A percentile compares a stretch with the other conserved stretches of the same genome.
phyloP scores from a whole-genome alignment of 495 filamentous ascomycete genomes.

The Amphirosellinia nigrospora region DNA sequence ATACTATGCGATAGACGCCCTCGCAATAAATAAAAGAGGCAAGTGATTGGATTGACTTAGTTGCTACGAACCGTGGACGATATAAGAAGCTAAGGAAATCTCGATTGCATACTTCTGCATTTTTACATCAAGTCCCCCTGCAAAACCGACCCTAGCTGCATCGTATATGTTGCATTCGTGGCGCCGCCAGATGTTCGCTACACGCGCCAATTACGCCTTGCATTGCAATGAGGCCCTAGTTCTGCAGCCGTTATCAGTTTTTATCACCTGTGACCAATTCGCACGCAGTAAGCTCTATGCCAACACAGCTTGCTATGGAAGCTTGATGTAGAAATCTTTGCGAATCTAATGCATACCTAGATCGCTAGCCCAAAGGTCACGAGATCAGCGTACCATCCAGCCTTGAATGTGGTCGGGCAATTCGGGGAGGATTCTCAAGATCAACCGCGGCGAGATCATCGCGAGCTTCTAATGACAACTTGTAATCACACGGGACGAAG shows the following conservation, averaged over 20 bases:
- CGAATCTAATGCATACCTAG: neutral
- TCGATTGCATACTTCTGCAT: neutral
- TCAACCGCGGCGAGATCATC: neutral
- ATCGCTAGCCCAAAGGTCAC: neutral
- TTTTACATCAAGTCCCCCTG: neutral
- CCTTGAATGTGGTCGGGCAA: neutral
- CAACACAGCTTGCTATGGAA: neutral
- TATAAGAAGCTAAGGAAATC: neutral
- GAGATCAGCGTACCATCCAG: slow-evolving; percentile 9
- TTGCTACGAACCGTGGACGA: neutral
- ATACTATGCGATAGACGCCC: neutral
- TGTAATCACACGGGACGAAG: neutral
- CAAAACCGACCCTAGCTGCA: neutral
- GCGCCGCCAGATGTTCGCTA: neutral
- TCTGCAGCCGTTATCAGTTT: neutral
- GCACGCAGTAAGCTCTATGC: neutral
- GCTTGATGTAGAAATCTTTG: neutral
- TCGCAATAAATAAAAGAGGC: neutral
- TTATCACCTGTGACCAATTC: neutral
- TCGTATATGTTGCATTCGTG: neutral
- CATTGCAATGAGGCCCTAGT: neutral
- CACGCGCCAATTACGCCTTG: neutral
- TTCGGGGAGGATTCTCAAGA: neutral
- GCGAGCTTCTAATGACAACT: neutral
- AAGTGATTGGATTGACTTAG: neutral